These are phyloP conservation scores for Penicillium verhagenii DNA, from an alignment of 495 filamentous ascomycete species.

Conservation along the genomic window DNA sequence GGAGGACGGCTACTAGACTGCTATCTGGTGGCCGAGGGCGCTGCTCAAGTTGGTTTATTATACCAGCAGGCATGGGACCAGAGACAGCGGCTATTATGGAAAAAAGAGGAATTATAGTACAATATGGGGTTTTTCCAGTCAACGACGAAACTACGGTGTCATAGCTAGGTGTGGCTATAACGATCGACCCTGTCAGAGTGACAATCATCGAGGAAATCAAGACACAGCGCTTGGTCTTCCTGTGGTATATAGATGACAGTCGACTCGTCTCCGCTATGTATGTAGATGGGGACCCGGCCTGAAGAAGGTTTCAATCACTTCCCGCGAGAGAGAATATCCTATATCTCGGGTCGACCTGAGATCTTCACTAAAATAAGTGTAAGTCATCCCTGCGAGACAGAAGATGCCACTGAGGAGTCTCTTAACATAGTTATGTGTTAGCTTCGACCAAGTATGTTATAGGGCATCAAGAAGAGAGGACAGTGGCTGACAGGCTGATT, in stretches of 20 bases:
- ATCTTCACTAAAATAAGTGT: constrained; percentile 16
- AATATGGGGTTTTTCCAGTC: background rate
- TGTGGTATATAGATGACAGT: too few relatives aligned
- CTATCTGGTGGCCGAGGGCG: constrained; percentile 4
- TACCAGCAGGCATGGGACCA: constrained; percentile 7
- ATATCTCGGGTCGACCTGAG: too few relatives aligned
- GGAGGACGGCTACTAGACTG: constrained; percentile 6
- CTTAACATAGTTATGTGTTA: constrained; percentile 6
- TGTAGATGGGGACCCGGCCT: too few relatives aligned
- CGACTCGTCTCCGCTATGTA: too few relatives aligned
- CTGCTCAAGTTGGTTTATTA: constrained; percentile 8
- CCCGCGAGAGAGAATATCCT: too few relatives aligned
- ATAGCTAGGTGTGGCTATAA: background rate
- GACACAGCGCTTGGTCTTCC: too few relatives aligned
- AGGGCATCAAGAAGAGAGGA: background rate
- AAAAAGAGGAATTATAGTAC: constrained; percentile 2
- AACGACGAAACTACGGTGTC: background rate
- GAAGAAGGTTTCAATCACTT: too few relatives aligned
- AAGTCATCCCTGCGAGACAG: constrained; percentile 13
- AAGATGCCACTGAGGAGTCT: constrained; percentile 17
- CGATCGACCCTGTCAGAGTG: background rate
- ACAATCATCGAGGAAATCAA: too few relatives aligned
- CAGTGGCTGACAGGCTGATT: constrained; percentile 19
- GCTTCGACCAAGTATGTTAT: background rate
- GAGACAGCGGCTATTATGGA: constrained; percentile 3